Percentiles rank a stretch among this genome's conserved stretches.
phyloP scores from a whole-genome alignment of 306 rosid species.

The Prunus dulcis region DNA sequence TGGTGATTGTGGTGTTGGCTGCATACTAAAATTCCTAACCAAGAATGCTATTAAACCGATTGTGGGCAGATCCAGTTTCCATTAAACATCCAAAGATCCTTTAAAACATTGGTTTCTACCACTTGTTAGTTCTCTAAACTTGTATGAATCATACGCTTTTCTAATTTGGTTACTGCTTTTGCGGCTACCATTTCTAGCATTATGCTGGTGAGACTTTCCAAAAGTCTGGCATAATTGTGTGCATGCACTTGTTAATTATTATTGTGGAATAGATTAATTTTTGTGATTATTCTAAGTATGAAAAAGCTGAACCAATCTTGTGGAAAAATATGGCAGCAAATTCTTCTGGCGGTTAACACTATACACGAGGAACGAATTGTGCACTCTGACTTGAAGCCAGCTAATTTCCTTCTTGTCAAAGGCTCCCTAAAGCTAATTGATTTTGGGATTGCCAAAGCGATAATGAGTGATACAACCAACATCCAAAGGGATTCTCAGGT shows the following conservation, averaged over 20 bases:
- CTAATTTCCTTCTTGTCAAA: conserved; percentile 89
- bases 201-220: not conserved
- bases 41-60: not conserved
- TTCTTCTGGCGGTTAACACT: conserved; percentile 86
- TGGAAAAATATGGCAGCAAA: conserved; percentile 67
- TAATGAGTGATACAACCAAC: conserved; percentile 92
- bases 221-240: not conserved
- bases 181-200: not conserved
- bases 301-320: conserved; percentile 18
- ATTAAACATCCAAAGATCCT: not conserved
- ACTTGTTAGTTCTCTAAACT: not conserved
- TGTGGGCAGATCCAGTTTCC: not conserved
- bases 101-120: not conserved
- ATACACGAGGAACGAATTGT: conserved; percentile 94
- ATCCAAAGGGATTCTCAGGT: conserved; percentile 98
- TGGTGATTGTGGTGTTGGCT: not conserved
- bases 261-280: not conserved
- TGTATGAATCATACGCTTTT: not conserved
- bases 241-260: not conserved
- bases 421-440: conserved; percentile 93
- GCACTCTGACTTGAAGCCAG: conserved; percentile 98
- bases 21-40: not conserved
- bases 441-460: conserved; percentile 97
- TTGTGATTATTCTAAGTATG: not conserved
- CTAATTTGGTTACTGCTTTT: not conserved